Evolutionary conservation across 176 grass and related monocot genomes (phyloP), one percentile per base, ranked within the genome.

Genomic region (Tuctoria greenei): DNA sequence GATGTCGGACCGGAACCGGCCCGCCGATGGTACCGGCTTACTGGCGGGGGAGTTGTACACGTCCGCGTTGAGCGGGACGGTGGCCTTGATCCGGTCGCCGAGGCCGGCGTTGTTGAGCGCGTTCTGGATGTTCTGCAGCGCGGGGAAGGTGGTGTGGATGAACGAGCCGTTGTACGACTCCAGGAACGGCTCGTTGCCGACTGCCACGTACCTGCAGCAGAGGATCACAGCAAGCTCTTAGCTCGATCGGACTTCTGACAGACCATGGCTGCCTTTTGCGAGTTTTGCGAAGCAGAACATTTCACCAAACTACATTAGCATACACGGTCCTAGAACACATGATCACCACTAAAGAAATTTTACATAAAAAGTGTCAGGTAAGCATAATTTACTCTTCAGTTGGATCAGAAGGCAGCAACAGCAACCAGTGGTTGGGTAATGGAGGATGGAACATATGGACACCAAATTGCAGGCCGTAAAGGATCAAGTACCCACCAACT

Each of bases 111-210:
- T 67, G 25, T 93, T 87, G 1, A 90, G 84, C 4, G 90, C 90
- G 37, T 69, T 86, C 72, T 93, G 87, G 67, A 93, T 64, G 80
- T 93, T 90, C 56, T 87, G 17, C 24, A 90, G 75, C 4, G 90
- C 90, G 5, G 90, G 90, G 20, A 90, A 79, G 5, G 90, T 90
- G 42, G 79, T 45, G 45, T 87, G 75, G 59, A 90, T 71, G 77
- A 93, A 93, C 14, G 84, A 47, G 23, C 76, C 76, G 54, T 93
- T 87, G 86, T 92, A 92, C 0, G 90, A 68, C 15, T 66, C 42
- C 64, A 89, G 39, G 74, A 92, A 92, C 10, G 90, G 90, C 75
- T 92, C 90, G n/a, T 92, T 92, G 39, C 90, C 90, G 0, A 92
- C 86, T 2, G 86, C 90, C 13, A 93, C 86, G 16, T 89, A 89